These are phyloP conservation scores for Penicillium sp. DNA, from an alignment of 2,329 filamentous ascomycete species.

Conservation along the genomic window DNA sequence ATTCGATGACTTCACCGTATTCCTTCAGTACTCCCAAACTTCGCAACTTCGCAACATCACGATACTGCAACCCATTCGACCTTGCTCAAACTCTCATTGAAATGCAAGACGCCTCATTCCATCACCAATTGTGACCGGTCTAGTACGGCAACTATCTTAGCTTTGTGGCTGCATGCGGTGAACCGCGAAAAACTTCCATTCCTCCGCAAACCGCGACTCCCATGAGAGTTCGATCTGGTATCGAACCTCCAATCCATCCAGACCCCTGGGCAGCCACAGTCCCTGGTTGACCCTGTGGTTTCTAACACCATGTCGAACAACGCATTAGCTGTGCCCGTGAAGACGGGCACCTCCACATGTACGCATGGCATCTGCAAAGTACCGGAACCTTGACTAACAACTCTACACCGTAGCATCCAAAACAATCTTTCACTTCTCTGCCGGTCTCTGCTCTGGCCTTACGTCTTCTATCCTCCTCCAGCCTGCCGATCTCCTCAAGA, in stretches of 20 bases:
- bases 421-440: constrained; percentile 73
- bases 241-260: constrained; percentile 2
- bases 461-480: constrained; percentile 86
- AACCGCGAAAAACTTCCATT: constrained; percentile 4
- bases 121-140: background rate
- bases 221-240: constrained; percentile 10
- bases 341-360: constrained; percentile 29
- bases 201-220: background rate
- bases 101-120: constrained; percentile 1
- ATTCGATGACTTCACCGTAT: background rate
- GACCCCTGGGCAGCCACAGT: background rate
- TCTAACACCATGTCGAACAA: constrained; percentile 30
- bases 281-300: constrained; percentile 6
- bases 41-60: background rate
- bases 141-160: background rate
- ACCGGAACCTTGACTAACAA: background rate
- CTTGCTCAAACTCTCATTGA: background rate
- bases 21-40: background rate
- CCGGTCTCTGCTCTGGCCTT: constrained; percentile 81
- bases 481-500: constrained; percentile 94
- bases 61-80: background rate
- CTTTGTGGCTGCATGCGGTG: constrained; percentile 10
- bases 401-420: constrained; percentile 32
- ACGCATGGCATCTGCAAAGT: constrained; percentile 6
- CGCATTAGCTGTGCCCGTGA: constrained; percentile 28